These are phyloP conservation scores for Puccinia novopanici DNA, from an alignment of 1,284 basidiomycete species.

Conservation along the genomic window DNA sequence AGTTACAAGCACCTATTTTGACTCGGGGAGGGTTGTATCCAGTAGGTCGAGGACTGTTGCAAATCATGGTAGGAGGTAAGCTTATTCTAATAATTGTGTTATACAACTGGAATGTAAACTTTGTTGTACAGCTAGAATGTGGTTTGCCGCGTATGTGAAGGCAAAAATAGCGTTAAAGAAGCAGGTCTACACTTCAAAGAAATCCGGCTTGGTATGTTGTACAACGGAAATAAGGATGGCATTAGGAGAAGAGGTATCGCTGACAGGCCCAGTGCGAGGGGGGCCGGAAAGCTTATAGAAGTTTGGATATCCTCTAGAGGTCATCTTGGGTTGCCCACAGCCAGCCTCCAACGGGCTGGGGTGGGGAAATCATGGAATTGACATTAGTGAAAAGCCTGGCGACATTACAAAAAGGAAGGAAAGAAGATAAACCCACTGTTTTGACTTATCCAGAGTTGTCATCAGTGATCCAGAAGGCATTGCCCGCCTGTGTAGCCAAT, in stretches of 20 bases:
- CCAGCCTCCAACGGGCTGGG: background rate
- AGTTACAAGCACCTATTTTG: too few species aligned
- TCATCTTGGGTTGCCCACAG: background rate
- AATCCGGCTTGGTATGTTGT: constrained; percentile 11
- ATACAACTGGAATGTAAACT: too few species aligned
- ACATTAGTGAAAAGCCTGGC: background rate
- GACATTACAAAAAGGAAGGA: background rate
- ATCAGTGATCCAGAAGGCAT: background rate
- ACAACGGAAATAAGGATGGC: background rate
- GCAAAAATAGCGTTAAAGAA: too few species aligned
- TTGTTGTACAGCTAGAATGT: too few species aligned
- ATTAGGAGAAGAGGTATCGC: background rate
- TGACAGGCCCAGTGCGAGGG: too few species aligned
- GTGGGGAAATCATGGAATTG: background rate
- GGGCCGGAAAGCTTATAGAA: background rate
- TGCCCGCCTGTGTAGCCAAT: background rate
- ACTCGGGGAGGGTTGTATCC: too few species aligned
- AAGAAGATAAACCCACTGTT: background rate
- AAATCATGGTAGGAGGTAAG: too few species aligned
- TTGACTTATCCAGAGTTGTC: background rate
- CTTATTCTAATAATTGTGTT: too few species aligned
- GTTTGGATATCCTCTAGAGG: background rate
- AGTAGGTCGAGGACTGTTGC: too few species aligned
- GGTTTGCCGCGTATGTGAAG: too few species aligned
- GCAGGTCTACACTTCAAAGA: background rate